Evolutionary conservation across 768 basidiomycete genomes (phyloP).

Genomic region (Podaxis sp.): DNA sequence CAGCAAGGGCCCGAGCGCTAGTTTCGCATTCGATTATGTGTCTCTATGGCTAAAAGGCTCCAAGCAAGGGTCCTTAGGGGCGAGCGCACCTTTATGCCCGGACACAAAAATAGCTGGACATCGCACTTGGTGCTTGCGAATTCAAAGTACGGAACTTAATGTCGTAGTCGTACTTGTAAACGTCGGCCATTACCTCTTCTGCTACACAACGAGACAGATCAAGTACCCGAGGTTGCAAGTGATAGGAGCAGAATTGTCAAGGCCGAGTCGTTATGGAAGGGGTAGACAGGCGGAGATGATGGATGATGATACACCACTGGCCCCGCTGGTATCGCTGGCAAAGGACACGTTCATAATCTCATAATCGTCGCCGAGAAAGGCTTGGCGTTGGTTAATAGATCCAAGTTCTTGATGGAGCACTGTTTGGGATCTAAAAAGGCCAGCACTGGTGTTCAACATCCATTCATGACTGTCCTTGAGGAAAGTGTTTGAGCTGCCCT

Average conservation of each 20-base stretch:
- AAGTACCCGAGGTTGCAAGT: background rate
- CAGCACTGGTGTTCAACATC: background rate
- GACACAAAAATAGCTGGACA: background rate
- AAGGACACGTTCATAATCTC: background rate
- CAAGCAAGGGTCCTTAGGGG: background rate
- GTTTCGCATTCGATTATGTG: background rate
- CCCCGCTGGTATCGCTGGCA: background rate
- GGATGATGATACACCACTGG: background rate
- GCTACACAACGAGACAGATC: background rate
- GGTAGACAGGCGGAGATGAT: background rate
- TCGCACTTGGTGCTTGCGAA: background rate
- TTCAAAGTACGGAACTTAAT: background rate
- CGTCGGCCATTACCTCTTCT: background rate
- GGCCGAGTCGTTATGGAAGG: background rate
- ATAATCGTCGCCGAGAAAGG: background rate
- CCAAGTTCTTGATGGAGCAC: background rate
- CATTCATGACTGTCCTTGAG: background rate
- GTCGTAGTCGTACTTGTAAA: background rate
- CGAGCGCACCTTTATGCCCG: background rate
- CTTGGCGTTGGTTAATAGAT: background rate
- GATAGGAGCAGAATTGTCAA: background rate
- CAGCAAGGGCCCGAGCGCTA: background rate
- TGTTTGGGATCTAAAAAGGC: background rate
- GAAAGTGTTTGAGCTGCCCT: slow-evolving; percentile 8
- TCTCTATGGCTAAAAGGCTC: no score